Evolutionary conservation across 2,329 filamentous ascomycete genomes (phyloP).

Genomic region (Penicillium thymicola): DNA sequence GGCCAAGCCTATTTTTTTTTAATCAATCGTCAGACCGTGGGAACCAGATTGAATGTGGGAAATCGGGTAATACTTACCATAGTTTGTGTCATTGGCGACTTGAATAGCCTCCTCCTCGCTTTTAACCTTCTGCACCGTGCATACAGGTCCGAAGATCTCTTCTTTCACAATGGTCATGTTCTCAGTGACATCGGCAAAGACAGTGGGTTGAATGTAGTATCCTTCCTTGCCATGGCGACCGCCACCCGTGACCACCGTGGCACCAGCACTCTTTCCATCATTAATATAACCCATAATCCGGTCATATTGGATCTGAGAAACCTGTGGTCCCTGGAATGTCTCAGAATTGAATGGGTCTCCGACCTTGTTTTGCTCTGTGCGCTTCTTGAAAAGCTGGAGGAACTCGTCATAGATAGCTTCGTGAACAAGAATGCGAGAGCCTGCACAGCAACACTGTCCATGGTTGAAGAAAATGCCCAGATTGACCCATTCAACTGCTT

Average conservation of each 20-base stretch:
- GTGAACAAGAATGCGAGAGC: constrained; percentile 76
- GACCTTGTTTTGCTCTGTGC: constrained; percentile 68
- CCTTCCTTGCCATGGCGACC: constrained; percentile 71
- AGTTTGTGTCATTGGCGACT: constrained; percentile 69
- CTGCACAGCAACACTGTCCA: constrained; percentile 57
- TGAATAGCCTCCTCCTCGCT: constrained; percentile 66
- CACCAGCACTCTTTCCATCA: constrained; percentile 61
- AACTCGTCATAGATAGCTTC: constrained; percentile 84
- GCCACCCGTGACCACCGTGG: constrained; percentile 63
- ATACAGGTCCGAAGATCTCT: constrained; percentile 79
- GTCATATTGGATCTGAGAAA: constrained; percentile 78
- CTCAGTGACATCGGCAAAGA: constrained; percentile 71
- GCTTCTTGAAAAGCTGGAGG: constrained; percentile 71
- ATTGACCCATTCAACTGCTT: constrained; percentile 65
- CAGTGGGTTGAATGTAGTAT: constrained; percentile 86
- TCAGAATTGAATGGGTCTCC: constrained; percentile 74
- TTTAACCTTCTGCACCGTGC: constrained; percentile 70
- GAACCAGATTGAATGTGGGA: neutral
- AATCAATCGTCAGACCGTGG: constrained; percentile 34
- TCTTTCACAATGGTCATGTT: constrained; percentile 70
- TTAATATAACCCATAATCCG: constrained; percentile 77
- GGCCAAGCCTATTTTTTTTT: constrained; percentile 61
- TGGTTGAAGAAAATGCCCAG: constrained; percentile 52
- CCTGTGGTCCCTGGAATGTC: constrained; percentile 84
- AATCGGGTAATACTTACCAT: constrained; percentile 56